These are phyloP conservation scores for Euphrasia confusa DNA, from an alignment of 257 asterid genomes.

Conservation along the genomic window DNA sequence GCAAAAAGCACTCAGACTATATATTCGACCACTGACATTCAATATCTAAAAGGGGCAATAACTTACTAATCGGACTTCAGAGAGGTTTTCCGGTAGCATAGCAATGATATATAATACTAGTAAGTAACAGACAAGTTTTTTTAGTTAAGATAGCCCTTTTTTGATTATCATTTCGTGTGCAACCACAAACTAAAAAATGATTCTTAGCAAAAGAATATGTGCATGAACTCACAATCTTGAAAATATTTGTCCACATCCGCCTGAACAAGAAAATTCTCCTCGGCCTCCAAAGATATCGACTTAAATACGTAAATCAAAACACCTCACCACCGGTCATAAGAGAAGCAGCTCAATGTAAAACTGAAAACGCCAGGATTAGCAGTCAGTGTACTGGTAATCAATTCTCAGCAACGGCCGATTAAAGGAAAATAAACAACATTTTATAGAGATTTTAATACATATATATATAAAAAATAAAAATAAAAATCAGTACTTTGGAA, in stretches of 20 bases:
- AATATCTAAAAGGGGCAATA: too few relatives aligned
- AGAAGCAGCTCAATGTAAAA: conserved; percentile 18
- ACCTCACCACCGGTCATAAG: conserved; percentile 21
- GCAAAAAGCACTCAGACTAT: too few relatives aligned
- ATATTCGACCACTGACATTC: too few relatives aligned
- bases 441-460: not conserved
- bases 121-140: not conserved
- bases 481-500: not conserved
- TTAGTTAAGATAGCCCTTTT: not conserved
- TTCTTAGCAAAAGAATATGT: not conserved
- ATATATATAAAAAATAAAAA: too few relatives aligned
- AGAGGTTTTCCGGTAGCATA: too few relatives aligned
- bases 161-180: too few relatives aligned
- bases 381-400: conserved; percentile 4
- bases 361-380: conserved; percentile 20
- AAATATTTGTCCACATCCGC: conserved; percentile 97
- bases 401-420: not conserved
- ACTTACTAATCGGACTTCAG: too few relatives aligned
- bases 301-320: conserved; percentile 21
- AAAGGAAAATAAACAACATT: not conserved
- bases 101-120: too few relatives aligned
- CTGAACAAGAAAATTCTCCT: conserved; percentile 21
- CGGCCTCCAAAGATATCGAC: conserved; percentile 24
- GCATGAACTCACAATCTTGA: conserved; percentile 66
- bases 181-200: too few relatives aligned